phyloP scores from a whole-genome alignment of 208 protist genomes.

The Acanthamoeba quina region DNA sequence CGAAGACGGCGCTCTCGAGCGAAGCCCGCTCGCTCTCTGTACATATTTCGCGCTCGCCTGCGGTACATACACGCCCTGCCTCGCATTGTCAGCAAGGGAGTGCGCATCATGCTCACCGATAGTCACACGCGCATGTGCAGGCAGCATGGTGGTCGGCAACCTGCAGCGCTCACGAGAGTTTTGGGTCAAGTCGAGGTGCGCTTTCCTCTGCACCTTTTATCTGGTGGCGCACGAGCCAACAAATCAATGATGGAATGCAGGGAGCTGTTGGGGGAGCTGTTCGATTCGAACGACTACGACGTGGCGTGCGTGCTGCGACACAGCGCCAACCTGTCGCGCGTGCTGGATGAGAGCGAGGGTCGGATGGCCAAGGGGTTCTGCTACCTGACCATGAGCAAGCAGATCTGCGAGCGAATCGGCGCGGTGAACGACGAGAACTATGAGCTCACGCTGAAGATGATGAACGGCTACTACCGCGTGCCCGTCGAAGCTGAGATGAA shows the following conservation, averaged over 20 bases:
- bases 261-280: slow-evolving; percentile 35
- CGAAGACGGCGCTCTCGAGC: slow-evolving; percentile 41
- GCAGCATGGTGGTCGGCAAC: slow-evolving; percentile 42
- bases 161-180: slow-evolving; percentile 40
- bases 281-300: slow-evolving; percentile 59
- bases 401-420: slow-evolving; percentile 28
- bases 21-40: slow-evolving; percentile 53
- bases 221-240: neutral
- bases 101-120: neutral
- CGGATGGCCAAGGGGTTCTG: slow-evolving; percentile 27
- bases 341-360: slow-evolving; percentile 17
- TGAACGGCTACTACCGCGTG: neutral
- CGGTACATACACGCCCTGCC: neutral
- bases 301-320: slow-evolving; percentile 36
- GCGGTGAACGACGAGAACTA: slow-evolving; percentile 61
- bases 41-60: slow-evolving; percentile 59
- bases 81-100: neutral
- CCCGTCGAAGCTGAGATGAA: neutral
- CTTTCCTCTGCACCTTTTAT: neutral
- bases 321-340: neutral
- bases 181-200: neutral
- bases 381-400: slow-evolving; percentile 62
- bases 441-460: slow-evolving; percentile 9
- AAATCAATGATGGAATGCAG: neutral
- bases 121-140: neutral